Percentiles rank a stretch among this genome's conserved stretches.
Evolutionary conservation across 345 rosid species (phyloP).

Genomic region (Balakata baccata): DNA sequence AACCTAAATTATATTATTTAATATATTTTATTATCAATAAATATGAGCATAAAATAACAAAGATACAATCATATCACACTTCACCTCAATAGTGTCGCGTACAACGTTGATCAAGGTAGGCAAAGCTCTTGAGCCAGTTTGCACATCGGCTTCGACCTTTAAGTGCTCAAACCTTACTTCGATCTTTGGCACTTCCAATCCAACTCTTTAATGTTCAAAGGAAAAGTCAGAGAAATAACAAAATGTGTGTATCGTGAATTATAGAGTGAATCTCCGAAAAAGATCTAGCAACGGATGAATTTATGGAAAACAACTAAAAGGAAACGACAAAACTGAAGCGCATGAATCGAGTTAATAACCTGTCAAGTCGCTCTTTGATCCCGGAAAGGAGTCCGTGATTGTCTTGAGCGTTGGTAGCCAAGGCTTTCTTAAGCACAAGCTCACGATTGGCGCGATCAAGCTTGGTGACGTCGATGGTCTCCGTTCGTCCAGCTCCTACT

Average conservation of each 20-base stretch:
- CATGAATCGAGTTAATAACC: conserved; percentile 25
- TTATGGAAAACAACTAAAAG: too few species aligned
- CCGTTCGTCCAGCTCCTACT: conserved; percentile 22
- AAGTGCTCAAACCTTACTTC: conserved; percentile 72
- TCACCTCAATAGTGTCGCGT: conserved; percentile 66
- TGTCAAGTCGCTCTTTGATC: conserved; percentile 72
- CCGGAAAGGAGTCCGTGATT: conserved; percentile 62
- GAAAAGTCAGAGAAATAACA: neutral
- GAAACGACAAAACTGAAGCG: neutral
- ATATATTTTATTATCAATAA: neutral
- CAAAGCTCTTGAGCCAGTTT: conserved; percentile 72
- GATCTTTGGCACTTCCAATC: conserved; percentile 64
- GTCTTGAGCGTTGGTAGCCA: conserved; percentile 83
- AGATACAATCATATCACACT: neutral
- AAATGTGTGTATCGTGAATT: neutral
- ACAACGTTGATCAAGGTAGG: conserved; percentile 71
- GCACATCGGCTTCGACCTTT: conserved; percentile 56
- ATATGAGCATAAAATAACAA: neutral
- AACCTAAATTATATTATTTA: too few species aligned
- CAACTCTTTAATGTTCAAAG: conserved; percentile 45
- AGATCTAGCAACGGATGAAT: too few species aligned
- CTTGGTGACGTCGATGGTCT: conserved; percentile 65
- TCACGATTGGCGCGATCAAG: conserved; percentile 59
- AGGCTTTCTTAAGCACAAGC: conserved; percentile 66
- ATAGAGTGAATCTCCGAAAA: neutral